Evolutionary conservation across 306 rosid genomes (phyloP), one percentile per base, ranked within the genome.

Genomic region (Rubus parviflorus): DNA sequence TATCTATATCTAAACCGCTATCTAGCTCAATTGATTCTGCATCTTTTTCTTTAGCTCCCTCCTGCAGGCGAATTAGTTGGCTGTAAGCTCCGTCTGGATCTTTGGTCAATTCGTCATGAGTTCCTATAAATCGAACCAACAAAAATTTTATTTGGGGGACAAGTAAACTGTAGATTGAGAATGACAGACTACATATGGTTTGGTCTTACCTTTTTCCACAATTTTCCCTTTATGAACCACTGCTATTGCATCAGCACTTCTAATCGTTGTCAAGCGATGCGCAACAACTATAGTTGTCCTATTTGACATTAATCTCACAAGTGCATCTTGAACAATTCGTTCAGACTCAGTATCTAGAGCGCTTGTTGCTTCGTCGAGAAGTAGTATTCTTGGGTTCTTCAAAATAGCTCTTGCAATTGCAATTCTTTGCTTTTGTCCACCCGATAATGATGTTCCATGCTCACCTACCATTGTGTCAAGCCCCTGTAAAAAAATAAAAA

Each of bases 371-470:
- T 95, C 97, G 78, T 95, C 98, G 30, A 95, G 97, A 67, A 95
- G 98, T 12, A 90, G 86, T 76, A 92, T 89, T 84, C 25, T 92
- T 1, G 98, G 97, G 69, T 95, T 89, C 89, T 95, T 95, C 82
- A 95, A 53, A 75, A 92, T 92, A 64, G 98, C 97, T 75, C 98
- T 88, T 76, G 97, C 96, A 73, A 95, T 92, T 54, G 98, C 98
- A 84, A 95, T 89, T 84, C 96, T 88, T 75, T 95, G 98, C 91
- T 92, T 95, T 81, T 95, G 98, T 2, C 98, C 98, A 23, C 98
- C 98, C 7, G 98, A 95, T 76, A 95, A 88, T 72, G 89, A 96
- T 51, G 97, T 92, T 57, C 97, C 98, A 73, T 89, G 90, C 81
- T 89, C 97, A 25, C 98, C 98, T 41, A 87, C 93, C 89, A 87